Base-by-base conservation (phyloP, 2,329 filamentous ascomycete genomes). In the Drechslerella stenobrocha region DNA sequence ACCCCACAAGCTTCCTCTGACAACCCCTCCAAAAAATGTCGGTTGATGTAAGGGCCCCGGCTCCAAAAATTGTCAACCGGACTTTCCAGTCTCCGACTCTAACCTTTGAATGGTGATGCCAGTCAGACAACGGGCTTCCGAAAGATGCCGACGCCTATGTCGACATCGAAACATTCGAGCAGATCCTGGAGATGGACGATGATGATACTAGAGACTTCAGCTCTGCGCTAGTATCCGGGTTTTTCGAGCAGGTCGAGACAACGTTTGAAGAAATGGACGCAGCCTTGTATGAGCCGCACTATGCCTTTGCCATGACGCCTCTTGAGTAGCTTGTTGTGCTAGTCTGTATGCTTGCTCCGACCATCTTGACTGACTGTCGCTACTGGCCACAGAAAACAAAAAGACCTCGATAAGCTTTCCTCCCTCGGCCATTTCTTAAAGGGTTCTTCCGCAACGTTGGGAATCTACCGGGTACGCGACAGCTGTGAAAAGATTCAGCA, bases 151-250 rank as follows among this genome's bases (percentile, higher is more conserved):
- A 84, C 65, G 88, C 93, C 71, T 81, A 82, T 75, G 86, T 98
- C 77, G 92, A 97, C 76, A 79, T 81, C 69, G 76, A 78, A 57
- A 95, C 90, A 59, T 98, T 98, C 74, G 85, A 87, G 73, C 93
- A 97, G 80, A 97, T 98, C 76, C 84, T 97, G 70, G 93, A 97
- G 78, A 96, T 98, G 92, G 93, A 98, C 76, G 93, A 97, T 71
- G 88, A 89, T 71, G 84, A 86, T 8, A 88, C 92, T 70, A 83
- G 86, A 73, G 90, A 96, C 48, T 97, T 97, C 81, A 95, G 88
- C 78, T 84, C 81, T 73, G 87, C 87, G 67, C 91, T 98, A 71
- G 91, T 97, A 48, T 87, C 85, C 75, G 89, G 90, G 69, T 98
- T 96, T 80, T 95, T 97, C 73, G 86, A 90, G 15, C 93, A 98